Evolutionary conservation across 108 stramenopile species (phyloP).

Genomic region (Nitzschia sp.): DNA sequence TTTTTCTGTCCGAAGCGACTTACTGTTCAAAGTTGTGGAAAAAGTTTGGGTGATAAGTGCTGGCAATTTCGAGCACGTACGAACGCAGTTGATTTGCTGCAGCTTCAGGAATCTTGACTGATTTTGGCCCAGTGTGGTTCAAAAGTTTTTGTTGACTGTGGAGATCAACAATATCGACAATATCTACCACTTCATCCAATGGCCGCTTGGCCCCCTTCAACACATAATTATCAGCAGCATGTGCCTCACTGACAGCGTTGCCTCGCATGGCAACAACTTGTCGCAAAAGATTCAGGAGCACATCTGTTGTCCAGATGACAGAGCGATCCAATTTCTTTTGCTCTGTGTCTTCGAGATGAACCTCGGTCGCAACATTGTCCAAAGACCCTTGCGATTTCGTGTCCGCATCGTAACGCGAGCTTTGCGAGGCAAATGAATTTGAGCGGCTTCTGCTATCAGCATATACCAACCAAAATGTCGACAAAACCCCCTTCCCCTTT

Average conservation of each 20-base stretch:
- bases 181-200: slow-evolving; percentile 18
- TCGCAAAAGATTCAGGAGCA: background rate
- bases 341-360: background rate
- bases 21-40: slow-evolving; percentile 34
- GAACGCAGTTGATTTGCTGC: slow-evolving; percentile 7
- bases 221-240: background rate
- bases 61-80: slow-evolving; percentile 20
- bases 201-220: background rate
- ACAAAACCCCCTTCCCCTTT: slow-evolving; percentile 52
- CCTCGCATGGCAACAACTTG: slow-evolving; percentile 13
- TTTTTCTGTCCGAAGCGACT: background rate
- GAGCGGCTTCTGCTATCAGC: no score
- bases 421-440: background rate
- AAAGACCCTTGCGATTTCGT: background rate
- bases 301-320: slow-evolving; percentile 4
- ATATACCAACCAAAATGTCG: slow-evolving; percentile 47
- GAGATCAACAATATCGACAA: slow-evolving; percentile 11
- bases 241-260: background rate
- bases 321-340: background rate
- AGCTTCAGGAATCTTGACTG: slow-evolving; percentile 1
- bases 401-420: background rate
- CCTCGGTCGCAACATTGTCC: background rate
- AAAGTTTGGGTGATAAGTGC: slow-evolving; percentile 16
- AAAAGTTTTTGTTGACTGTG: background rate
- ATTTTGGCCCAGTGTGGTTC: background rate